Evolutionary conservation across 768 basidiomycete species (phyloP), one percentile per base, ranked within the genome.

Genomic region (Phylloporus arenicola): DNA sequence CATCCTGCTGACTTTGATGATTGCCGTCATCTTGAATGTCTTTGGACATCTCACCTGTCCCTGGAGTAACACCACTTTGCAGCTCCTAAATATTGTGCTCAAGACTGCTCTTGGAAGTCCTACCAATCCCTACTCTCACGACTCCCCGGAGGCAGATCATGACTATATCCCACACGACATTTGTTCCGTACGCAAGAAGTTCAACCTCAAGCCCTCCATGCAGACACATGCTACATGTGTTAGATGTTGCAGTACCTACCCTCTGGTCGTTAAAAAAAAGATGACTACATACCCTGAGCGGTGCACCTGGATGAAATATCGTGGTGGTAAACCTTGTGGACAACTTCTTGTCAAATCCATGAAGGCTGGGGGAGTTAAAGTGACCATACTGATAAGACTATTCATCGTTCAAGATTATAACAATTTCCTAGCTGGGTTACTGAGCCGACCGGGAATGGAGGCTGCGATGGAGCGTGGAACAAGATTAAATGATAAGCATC

Each of bases 391-490:
- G 2, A 38, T 51, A 13, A 44, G 49, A 14, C 43, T 47, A 22
- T 70, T 57, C 31, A 27, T 61, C 3, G 59, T 67, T 16, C 66
- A 70, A 19, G 61, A 68, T 29, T 43, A 68, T 6, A 57, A 62
- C 8, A 30, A 63, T 13, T 73, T 66, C 53, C 37, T 69, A 3
- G 63, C 53, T 9, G 17, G 56, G 8, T 35, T 73, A 29, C 47
- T 64, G 14, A 62, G 55, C 20, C 48, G 56, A 7, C 57, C 54
- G 0, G 68, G 63, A 0, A 58, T 64, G 10, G 68, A 70, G 48
- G 52, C 59, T 1, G 44, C 47, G 13, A 58, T 73, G 50, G 67
- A 71, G 24, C 42, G 35, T 13, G 51, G 39, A 48, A 52, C 19
- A 4, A 31, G n/a, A 17, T n/a, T 44, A 3, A 44, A 44, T 31